phyloP scores from a whole-genome alignment of 257 asterid species.

The Solanum gracilifrons region DNA sequence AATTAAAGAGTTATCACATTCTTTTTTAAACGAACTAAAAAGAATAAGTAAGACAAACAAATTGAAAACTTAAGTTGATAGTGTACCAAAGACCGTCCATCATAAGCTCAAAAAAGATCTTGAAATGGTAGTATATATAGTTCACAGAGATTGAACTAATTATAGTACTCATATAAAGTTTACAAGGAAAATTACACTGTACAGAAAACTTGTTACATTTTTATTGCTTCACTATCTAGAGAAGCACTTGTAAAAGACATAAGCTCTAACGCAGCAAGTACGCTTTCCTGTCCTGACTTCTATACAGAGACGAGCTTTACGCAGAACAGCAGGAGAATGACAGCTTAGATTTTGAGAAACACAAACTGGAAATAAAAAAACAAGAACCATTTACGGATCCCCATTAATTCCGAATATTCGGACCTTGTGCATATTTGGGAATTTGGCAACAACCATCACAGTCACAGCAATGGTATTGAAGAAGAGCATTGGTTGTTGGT shows the following conservation, averaged over 20 bases:
- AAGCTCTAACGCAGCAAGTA: conserved; percentile 17
- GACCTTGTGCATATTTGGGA: conserved; percentile 89
- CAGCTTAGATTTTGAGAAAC: neutral
- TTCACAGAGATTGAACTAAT: neutral
- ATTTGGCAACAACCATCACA: conserved; percentile 70
- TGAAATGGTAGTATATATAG: neutral
- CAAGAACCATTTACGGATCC: conserved; percentile 33
- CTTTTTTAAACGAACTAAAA: no score
- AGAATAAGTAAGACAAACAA: neutral
- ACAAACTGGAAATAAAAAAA: neutral
- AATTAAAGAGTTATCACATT: no score
- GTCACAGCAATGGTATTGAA: conserved; percentile 67
- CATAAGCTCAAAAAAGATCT: neutral
- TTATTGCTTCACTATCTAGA: conserved; percentile 20
- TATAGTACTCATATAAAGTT: neutral
- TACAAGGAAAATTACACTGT: conserved; percentile 17
- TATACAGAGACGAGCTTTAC: conserved; percentile 22
- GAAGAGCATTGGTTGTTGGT: conserved; percentile 72
- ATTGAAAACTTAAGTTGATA: neutral
- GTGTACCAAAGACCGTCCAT: neutral
- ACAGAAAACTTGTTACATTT: conserved; percentile 27
- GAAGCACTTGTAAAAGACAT: conserved; percentile 12
- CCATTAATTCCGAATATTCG: conserved; percentile 80
- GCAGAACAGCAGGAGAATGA: conserved; percentile 12
- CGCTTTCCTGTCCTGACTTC: conserved; percentile 29